Base-by-base conservation (phyloP, 768 basidiomycete species). In the Lactarius trivialis region DNA sequence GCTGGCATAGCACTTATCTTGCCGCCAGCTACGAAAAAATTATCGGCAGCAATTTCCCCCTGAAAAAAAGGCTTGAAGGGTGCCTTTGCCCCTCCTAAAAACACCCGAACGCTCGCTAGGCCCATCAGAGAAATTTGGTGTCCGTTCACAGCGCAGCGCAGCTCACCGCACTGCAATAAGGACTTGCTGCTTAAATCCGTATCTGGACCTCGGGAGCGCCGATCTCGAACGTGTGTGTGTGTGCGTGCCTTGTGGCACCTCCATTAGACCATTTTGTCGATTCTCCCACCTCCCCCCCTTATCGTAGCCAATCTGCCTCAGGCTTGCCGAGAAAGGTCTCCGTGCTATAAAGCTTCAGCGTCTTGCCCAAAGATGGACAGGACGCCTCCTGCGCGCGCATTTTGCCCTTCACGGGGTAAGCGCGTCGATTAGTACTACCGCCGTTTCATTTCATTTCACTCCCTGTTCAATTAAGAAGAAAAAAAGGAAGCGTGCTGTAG, bases 251-350 rank as follows among this genome's bases (percentile, higher is more conserved):
- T 48, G 45, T 48, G 45, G 45, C 45, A 48, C 5, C 4, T 26
- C 50, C 28, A 32, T 51, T 32, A 32, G 26, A 15, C 30, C 50
- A 54, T 34, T n/a, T 54, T 32, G 14, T n/a, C n/a, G 21, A 7
- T 32, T 24, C 32, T 36, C 28, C 33, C n/a, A n/a, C n/a, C 33
- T 19, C 33, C 32, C 15, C 53, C n/a, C 53, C 53, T 34, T 54
- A 50, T 61, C 58, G 24, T 43, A 60, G 63, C n/a, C 21, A 60
- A 64, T 64, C 63, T 55, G 14, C 53, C 62, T 51, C 43, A 37
- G 7, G 30, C 21, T 24, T 60, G 9, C 48, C 58, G 15, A 60
- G 56, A 64, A n/a, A 7, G 33, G 63, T 30, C n/a, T 51, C 14
- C 17, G 24, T 7, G 4, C 28, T 60, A 56, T 64, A 52, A 60